phyloP scores from a whole-genome alignment of 140 eudicot species.

The Artemisia princeps region DNA sequence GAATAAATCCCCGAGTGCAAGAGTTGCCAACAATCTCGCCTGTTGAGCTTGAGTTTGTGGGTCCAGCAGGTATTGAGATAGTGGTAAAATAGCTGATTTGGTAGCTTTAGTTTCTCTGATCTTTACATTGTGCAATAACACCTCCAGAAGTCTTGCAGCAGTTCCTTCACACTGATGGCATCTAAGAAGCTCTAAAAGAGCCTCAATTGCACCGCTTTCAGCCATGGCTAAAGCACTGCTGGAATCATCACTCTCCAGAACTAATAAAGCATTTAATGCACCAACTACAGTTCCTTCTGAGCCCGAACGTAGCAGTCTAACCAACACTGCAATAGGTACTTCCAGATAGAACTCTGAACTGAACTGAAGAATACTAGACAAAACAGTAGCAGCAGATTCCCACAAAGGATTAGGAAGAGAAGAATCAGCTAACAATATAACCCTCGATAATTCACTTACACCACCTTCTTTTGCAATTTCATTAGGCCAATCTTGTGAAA shows the following conservation, averaged over 20 bases:
- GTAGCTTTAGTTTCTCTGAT: constrained; percentile 86
- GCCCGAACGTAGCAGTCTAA: constrained; percentile 77
- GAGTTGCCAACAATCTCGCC: constrained; percentile 87
- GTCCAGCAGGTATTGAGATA: constrained; percentile 87
- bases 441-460: constrained; percentile 79
- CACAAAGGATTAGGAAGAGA: constrained; percentile 78
- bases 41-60: constrained; percentile 99
- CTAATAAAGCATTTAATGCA: constrained; percentile 85
- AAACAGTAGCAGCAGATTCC: constrained; percentile 92
- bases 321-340: constrained; percentile 93
- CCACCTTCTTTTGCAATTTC: constrained; percentile 99
- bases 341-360: constrained; percentile 92
- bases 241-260: constrained; percentile 85
- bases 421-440: constrained; percentile 66
- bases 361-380: constrained; percentile 82
- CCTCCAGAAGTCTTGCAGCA: constrained; percentile 84
- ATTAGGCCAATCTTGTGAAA: constrained; percentile 80
- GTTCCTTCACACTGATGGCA: constrained; percentile 91
- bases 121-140: constrained; percentile 73
- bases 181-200: constrained; percentile 86
- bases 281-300: constrained; percentile 77
- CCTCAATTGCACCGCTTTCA: constrained; percentile 93
- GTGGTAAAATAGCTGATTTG: constrained; percentile 74
- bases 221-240: constrained; percentile 96
- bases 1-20: constrained; percentile 94